These are phyloP conservation scores for Xerocomus tenax DNA, from an alignment of 1,284 basidiomycete genomes.

Conservation along the genomic window DNA sequence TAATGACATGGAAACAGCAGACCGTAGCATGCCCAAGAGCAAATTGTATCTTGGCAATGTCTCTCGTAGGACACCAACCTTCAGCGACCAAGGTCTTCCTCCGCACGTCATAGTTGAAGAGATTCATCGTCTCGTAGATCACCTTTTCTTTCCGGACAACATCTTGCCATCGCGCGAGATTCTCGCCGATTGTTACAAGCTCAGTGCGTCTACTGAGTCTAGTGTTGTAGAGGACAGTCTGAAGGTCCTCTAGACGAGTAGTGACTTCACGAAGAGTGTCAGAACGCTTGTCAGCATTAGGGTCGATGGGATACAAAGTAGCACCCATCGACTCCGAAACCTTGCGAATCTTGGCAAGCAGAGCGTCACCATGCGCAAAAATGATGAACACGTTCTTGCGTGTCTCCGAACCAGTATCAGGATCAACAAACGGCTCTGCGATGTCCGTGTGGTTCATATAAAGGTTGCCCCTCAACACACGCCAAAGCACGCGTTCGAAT, in stretches of 20 bases:
- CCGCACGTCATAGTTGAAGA: slow-evolving; percentile 90
- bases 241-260: slow-evolving; percentile 85
- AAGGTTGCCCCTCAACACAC: slow-evolving; percentile 92
- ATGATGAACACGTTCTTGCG: slow-evolving; percentile 99
- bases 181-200: slow-evolving; percentile 81
- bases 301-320: slow-evolving; percentile 92
- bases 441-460: slow-evolving; percentile 99
- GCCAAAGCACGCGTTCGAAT: slow-evolving; percentile 97
- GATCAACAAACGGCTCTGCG: slow-evolving; percentile 84
- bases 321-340: slow-evolving; percentile 98
- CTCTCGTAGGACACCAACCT: slow-evolving; percentile 93
- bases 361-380: slow-evolving; percentile 91
- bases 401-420: slow-evolving; percentile 70
- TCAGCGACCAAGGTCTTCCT: slow-evolving; percentile 95
- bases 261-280: slow-evolving; percentile 87
- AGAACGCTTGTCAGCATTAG: slow-evolving; percentile 85
- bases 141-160: slow-evolving; percentile 93
- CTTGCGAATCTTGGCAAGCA: slow-evolving; percentile 95
- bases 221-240: slow-evolving; percentile 86
- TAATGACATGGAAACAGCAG: slow-evolving; percentile 23
- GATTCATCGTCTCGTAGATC: slow-evolving; percentile 88
- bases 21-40: slow-evolving; percentile 90
- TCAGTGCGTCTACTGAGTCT: slow-evolving; percentile 79
- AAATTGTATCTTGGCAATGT: slow-evolving; percentile 80
- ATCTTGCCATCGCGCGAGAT: slow-evolving; percentile 85